Evolutionary conservation across 2,329 filamentous ascomycete genomes (phyloP).

Genomic region (Triangularia setosa): DNA sequence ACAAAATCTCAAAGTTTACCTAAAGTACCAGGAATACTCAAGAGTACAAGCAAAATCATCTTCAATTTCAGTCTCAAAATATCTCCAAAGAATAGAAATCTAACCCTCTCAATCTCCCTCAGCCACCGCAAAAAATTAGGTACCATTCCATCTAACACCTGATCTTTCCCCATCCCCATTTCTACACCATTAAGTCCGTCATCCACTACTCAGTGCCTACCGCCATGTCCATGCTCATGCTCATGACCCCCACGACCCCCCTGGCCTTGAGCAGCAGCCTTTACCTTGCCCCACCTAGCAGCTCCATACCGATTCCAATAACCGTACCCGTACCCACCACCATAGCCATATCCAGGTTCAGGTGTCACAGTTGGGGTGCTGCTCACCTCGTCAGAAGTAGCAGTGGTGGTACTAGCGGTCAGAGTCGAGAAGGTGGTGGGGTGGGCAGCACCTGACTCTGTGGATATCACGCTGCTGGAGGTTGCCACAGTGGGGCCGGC

Average conservation of each 20-base stretch:
- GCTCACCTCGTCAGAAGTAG: background rate
- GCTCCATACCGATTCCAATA: constrained; percentile 1
- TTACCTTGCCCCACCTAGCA: background rate
- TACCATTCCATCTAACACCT: background rate
- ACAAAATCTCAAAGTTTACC: too few species aligned
- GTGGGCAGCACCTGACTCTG: background rate
- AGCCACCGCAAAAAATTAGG: background rate
- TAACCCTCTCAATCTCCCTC: background rate
- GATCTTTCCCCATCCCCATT: background rate
- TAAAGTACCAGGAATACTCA: too few species aligned
- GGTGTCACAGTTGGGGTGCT: background rate
- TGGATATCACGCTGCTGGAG: background rate
- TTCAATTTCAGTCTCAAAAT: background rate
- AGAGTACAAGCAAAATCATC: background rate
- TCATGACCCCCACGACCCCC: background rate
- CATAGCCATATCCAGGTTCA: background rate
- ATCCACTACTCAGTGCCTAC: background rate
- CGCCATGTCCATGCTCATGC: background rate
- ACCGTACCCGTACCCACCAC: constrained; percentile 2
- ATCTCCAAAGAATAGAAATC: background rate
- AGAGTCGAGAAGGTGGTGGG: background rate
- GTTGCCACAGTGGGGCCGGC: background rate
- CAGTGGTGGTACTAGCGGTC: background rate
- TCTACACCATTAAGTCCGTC: background rate
- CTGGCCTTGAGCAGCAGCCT: background rate